phyloP scores from a whole-genome alignment of 768 basidiomycete genomes.

The Lactifluus pinguis region DNA sequence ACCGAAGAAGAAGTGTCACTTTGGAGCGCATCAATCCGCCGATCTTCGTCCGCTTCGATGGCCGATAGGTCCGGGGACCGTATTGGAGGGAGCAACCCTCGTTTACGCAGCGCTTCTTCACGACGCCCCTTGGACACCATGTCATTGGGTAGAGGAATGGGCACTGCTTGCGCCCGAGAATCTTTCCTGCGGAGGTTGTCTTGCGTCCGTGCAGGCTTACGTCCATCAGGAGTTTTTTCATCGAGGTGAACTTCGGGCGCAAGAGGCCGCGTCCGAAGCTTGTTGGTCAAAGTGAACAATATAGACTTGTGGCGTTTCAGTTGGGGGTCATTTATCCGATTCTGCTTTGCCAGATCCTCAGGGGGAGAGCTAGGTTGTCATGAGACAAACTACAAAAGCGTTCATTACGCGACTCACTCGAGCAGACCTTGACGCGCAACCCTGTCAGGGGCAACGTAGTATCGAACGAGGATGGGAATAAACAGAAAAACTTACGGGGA shows the following conservation, averaged over 20 bases:
- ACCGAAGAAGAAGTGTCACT: background rate
- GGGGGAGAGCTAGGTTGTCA: background rate
- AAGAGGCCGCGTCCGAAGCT: constrained; percentile 1
- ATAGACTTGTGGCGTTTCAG: background rate
- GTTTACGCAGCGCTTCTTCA: constrained; percentile 14
- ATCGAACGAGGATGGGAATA: background rate
- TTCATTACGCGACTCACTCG: background rate
- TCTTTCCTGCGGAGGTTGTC: background rate
- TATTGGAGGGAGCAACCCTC: constrained; percentile 13
- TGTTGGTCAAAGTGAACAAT: constrained; percentile 2
- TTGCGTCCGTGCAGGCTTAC: background rate
- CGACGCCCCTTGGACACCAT: constrained; percentile 11
- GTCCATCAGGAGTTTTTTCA: background rate
- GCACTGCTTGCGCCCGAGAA: background rate
- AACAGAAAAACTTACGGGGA: background rate
- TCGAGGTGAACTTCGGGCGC: background rate
- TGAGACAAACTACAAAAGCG: background rate
- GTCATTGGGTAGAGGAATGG: constrained; percentile 6
- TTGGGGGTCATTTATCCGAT: background rate
- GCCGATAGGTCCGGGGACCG: constrained; percentile 3
- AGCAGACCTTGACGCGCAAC: background rate
- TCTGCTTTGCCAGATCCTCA: background rate
- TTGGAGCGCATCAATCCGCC: background rate
- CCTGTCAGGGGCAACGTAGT: background rate
- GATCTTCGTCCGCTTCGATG: constrained; percentile 15